Percentiles rank a stretch among this genome's conserved stretches.
Evolutionary conservation across 108 stramenopile genomes (phyloP).

Genomic region (Fragilariopsis cylindrus): DNA sequence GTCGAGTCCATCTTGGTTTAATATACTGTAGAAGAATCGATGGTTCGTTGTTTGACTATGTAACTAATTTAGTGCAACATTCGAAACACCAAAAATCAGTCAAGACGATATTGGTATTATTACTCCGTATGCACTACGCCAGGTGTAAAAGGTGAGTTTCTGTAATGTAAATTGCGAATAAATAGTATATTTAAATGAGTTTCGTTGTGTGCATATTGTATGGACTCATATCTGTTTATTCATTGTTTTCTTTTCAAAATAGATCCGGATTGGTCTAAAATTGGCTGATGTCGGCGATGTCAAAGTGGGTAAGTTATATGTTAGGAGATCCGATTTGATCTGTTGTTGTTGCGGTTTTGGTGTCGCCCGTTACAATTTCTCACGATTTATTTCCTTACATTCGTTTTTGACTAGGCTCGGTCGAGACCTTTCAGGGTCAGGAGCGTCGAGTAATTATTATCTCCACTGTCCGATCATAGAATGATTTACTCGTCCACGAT

Average conservation of each 20-base stretch:
- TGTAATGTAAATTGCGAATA: no score
- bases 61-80: constrained; percentile 17
- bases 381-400: not conserved
- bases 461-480: constrained; percentile 73
- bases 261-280: constrained; percentile 46
- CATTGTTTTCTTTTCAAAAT: no score
- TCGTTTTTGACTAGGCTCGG: constrained; percentile 29
- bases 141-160: constrained; percentile 44
- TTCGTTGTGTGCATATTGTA: no score
- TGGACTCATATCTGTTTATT: no score
- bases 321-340: not conserved
- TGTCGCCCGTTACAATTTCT: not conserved
- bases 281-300: constrained; percentile 27
- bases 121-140: constrained; percentile 57
- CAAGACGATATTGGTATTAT: constrained; percentile 69
- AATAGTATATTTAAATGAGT: no score
- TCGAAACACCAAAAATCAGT: constrained; percentile 35
- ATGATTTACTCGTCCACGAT: constrained; percentile 51
- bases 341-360: not conserved
- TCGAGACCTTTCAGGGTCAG: constrained; percentile 88
- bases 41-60: constrained; percentile 33
- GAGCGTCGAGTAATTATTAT: constrained; percentile 79
- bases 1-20: constrained; percentile 79
- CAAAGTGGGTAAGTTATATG: constrained; percentile 61
- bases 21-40: constrained; percentile 74